Conservation (phyloP, 2,329 filamentous ascomycete genomes). For the Scleromitrula shiraiana region DNA sequence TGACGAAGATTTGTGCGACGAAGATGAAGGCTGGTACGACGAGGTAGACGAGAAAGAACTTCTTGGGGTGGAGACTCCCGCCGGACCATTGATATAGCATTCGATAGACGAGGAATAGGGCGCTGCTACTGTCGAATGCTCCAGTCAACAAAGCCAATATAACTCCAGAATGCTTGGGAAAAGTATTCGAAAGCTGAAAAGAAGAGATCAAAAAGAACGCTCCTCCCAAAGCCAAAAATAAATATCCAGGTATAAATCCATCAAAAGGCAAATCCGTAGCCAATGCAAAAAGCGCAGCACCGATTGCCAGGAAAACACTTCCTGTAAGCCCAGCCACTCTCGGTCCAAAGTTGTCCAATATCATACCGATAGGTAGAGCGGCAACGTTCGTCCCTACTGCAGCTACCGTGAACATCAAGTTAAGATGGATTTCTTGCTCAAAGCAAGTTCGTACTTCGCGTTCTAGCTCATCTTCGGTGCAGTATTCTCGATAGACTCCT, state of each 20-base stretch:
- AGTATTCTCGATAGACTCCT: conserved; percentile 61
- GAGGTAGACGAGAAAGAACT: conserved; percentile 68
- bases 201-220: conserved; percentile 77
- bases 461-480: conserved; percentile 44
- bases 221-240: conserved; percentile 69
- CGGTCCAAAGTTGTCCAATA: conserved; percentile 77
- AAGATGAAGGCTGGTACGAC: conserved; percentile 60
- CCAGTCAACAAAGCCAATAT: conserved; percentile 74
- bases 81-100: conserved; percentile 55
- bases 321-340: conserved; percentile 67
- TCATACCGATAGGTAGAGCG: conserved; percentile 75
- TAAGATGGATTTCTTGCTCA: conserved; percentile 58
- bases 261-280: conserved; percentile 61
- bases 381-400: conserved; percentile 83
- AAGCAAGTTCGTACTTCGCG: conserved; percentile 45
- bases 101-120: conserved; percentile 68
- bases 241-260: conserved; percentile 64
- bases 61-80: conserved; percentile 50
- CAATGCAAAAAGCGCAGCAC: conserved; percentile 66
- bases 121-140: conserved; percentile 76
- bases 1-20: conserved; percentile 58
- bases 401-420: conserved; percentile 88
- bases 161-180: conserved; percentile 67
- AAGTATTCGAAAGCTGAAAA: conserved; percentile 79
- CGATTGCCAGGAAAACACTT: conserved; percentile 57